Conservation (phyloP, 805 yeast genomes). For the Phaffomyces thermotolerans region DNA sequence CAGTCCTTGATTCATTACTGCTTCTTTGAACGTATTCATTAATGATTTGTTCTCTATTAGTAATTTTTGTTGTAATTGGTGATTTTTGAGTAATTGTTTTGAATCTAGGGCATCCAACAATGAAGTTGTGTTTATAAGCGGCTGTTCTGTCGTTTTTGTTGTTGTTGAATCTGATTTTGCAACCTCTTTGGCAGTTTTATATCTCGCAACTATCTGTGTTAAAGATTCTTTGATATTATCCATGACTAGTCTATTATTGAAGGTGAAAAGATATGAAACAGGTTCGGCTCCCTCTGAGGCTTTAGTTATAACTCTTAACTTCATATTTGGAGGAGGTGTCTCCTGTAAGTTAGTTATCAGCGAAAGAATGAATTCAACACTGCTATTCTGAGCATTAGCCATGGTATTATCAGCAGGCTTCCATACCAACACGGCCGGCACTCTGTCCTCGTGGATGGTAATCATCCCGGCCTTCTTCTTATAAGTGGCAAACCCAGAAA, state of each 20-base stretch:
- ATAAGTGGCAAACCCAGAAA: conserved; percentile 47
- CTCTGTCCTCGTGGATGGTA: conserved; percentile 45
- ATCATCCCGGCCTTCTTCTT: conserved; percentile 52
- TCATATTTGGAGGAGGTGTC: conserved; percentile 61
- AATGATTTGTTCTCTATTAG: conserved; percentile 61
- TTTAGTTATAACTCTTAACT: conserved; percentile 48
- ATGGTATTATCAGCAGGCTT: conserved; percentile 44
- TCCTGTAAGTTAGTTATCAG: conserved; percentile 52
- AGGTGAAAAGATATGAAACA: conserved; percentile 41
- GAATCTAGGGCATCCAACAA: conserved; percentile 45
- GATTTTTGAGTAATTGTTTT: conserved; percentile 56
- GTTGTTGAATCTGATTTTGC: conserved; percentile 15
- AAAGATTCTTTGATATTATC: conserved; percentile 60
- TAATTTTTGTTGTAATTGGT: conserved; percentile 71
- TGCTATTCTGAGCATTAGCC: conserved; percentile 1
- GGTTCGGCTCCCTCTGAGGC: conserved; percentile 27
- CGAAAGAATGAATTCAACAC: conserved; percentile 33
- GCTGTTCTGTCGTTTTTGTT: conserved; percentile 18
- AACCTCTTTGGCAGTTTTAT: conserved; percentile 32
- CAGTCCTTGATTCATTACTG: conserved; percentile 72
- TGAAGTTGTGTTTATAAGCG: conserved; percentile 30
- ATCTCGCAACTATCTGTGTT: conserved; percentile 62
- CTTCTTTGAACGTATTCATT: conserved; percentile 74
- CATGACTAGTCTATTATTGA: conserved; percentile 69
- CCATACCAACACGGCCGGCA: conserved; percentile 53